Evolutionary conservation across 495 filamentous ascomycete genomes (phyloP), one percentile per base, ranked within the genome.

Genomic region (Bacidia gigantensis): DNA sequence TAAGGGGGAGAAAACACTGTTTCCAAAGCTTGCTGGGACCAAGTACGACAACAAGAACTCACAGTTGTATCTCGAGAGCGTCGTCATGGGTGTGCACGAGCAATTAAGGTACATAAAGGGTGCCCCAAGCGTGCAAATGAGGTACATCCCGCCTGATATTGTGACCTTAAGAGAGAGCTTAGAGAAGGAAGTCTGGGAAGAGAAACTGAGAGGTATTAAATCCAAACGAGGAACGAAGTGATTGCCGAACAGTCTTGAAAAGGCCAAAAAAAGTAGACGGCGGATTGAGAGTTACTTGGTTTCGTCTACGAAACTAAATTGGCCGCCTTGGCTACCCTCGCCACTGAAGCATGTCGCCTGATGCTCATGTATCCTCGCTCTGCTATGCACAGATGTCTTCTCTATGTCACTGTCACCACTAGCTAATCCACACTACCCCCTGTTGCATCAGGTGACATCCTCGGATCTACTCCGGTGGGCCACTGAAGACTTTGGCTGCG

Each of bases 121-220:
- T 21, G 85, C 87, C 2, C 93, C 92, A 2, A 92, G 87, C 62
- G 89, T 95, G 42, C 84, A 94, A 65, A 81, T 86, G 70, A 75
- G 79, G 58, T 72, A 81, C 51, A 84, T 96, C 49, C 87, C 87
- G 54, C 81, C 84, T 5, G 84, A 92, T 63, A 67, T 94, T 29
- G 72, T 78, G 51, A 79, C 74, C 2, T 66, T 90, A 20, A 72
- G 88, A 26, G 85, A 89, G 58, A 82, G 89, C 38, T 79, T 89
- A 1, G 89, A 96, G 62, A 74, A 80, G 53, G 75, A 84, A 58
- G 70, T 93, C 24, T 78, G 79, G 63, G 83, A 89, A 62, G 80
- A 88, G 54, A 71, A 69, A 17, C 76, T 83, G 29, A 69, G 78
- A 59, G 69, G 65, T 60, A 75, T 84, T 26, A 79, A 81, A 53